These are phyloP conservation scores for Backusella parvicylindrica DNA, from an alignment of 192 early-diverging fungal species.

Conservation along the genomic window DNA sequence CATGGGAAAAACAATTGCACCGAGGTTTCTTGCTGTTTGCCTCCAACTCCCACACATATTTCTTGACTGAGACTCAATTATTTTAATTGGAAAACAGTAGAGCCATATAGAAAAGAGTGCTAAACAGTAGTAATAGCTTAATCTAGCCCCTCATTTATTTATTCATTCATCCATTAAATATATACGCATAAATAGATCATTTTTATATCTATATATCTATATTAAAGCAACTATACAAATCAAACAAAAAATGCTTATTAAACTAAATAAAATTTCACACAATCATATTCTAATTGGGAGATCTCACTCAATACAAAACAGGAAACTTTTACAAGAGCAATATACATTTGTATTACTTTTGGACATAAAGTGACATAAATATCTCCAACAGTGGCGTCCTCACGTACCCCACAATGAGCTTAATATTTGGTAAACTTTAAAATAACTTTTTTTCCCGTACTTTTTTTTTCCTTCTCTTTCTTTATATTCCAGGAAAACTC, in stretches of 20 bases:
- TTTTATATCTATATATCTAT: too few species aligned
- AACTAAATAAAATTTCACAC: not conserved
- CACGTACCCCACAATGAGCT: not conserved
- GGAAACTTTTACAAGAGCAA: not conserved
- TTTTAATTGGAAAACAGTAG: too few species aligned
- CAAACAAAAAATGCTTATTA: not conserved
- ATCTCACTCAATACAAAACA: too few species aligned
- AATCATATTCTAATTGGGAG: not conserved
- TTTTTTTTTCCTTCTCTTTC: not conserved
- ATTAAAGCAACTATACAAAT: not conserved
- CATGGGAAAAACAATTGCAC: not conserved
- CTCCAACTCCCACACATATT: not conserved
- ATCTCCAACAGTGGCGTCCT: not conserved
- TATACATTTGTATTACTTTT: not conserved
- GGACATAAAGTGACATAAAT: not conserved
- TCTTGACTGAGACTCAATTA: not conserved
- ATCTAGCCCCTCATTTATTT: too few species aligned
- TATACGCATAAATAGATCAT: too few species aligned
- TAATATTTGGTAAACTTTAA: not conserved
- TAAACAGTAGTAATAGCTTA: too few species aligned
- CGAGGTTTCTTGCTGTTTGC: not conserved
- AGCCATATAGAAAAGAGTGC: not conserved
- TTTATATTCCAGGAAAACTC: too few species aligned
- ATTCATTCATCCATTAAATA: too few species aligned
- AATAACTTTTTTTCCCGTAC: not conserved